These are phyloP conservation scores for Nannochloropsis gaditana DNA, from an alignment of 108 stramenopile genomes.

Conservation along the genomic window DNA sequence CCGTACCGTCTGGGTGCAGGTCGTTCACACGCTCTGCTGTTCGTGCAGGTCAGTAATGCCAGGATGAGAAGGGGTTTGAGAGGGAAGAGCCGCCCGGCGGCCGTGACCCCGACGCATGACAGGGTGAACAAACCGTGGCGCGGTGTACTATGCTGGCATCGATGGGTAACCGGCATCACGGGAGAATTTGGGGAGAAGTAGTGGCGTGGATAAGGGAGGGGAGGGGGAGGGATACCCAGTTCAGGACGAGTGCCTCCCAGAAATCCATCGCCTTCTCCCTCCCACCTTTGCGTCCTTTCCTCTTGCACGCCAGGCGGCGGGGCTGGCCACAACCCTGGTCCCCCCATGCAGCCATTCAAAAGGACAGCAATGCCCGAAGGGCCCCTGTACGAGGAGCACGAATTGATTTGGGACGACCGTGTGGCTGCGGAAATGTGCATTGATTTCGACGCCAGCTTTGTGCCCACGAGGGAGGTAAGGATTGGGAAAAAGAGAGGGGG, in stretches of 20 bases:
- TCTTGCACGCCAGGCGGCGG: neutral
- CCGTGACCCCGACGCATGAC: neutral
- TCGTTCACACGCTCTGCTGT: neutral
- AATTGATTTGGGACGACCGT: slow-evolving; percentile 89
- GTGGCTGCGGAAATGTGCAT: slow-evolving; percentile 87
- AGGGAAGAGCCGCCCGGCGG: neutral
- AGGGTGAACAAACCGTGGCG: no score
- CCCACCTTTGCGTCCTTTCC: neutral
- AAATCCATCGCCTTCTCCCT: neutral
- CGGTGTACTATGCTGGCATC: neutral
- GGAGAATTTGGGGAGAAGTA: neutral
- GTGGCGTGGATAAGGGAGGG: neutral
- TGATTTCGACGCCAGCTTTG: slow-evolving; percentile 77
- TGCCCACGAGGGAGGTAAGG: slow-evolving; percentile 16
- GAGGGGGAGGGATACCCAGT: neutral
- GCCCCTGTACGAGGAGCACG: slow-evolving; percentile 79
- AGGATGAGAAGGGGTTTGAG: neutral
- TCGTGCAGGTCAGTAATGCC: neutral
- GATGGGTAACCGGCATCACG: neutral
- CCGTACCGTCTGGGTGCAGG: neutral
- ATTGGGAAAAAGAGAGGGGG: neutral
- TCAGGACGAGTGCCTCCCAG: no score
- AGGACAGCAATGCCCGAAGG: slow-evolving; percentile 37
- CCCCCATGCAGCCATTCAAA: neutral
- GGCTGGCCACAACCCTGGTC: neutral